These are phyloP conservation scores for Pythium volutum DNA, from an alignment of 352 stramenopile species.

Conservation along the genomic window DNA sequence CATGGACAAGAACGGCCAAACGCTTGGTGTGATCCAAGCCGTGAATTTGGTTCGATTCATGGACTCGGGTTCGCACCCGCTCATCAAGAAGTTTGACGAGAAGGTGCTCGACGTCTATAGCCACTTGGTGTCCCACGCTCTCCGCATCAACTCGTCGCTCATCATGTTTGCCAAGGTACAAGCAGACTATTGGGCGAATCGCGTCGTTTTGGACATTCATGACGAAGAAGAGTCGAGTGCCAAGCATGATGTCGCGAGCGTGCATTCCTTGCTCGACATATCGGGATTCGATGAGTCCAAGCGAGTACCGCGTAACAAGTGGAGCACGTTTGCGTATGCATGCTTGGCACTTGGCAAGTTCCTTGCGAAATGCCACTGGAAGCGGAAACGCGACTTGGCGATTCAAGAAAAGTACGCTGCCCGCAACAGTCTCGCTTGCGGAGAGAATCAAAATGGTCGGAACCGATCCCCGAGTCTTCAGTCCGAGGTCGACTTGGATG, in stretches of 20 bases:
- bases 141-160: conserved; percentile 70
- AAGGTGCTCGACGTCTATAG: conserved; percentile 64
- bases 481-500: conserved; percentile 11
- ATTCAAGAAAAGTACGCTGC: conserved; percentile 6
- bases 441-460: background rate
- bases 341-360: conserved; percentile 65
- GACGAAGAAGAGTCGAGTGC: conserved; percentile 32
- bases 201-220: conserved; percentile 34
- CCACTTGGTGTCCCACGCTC: conserved; percentile 50
- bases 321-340: conserved; percentile 71
- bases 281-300: conserved; percentile 70
- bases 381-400: conserved; percentile 18
- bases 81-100: conserved; percentile 58
- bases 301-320: conserved; percentile 61
- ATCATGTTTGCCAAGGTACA: conserved; percentile 84
- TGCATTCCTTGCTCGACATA: conserved; percentile 60
- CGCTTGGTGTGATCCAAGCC: conserved; percentile 60
- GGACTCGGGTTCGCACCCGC: conserved; percentile 34
- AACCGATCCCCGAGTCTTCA: background rate
- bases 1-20: conserved; percentile 60
- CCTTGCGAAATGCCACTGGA: conserved; percentile 30
- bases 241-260: conserved; percentile 62
- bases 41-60: conserved; percentile 59
- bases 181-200: conserved; percentile 70
- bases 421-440: background rate